Conservation (phyloP, 164 flowering plant genomes). For the Chloranthus sessilifolius region DNA sequence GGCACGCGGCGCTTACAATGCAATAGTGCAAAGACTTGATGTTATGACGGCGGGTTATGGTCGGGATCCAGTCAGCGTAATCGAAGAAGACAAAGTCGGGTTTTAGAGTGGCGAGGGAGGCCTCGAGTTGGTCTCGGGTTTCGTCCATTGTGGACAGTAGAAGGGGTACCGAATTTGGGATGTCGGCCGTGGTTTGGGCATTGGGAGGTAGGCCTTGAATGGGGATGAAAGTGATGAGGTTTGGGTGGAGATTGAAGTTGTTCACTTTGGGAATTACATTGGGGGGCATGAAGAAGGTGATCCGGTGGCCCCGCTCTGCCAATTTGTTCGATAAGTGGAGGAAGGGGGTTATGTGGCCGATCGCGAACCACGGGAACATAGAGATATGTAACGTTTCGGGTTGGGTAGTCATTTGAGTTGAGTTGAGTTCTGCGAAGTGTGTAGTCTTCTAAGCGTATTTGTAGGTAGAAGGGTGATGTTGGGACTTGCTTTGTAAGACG, state of each 20-base stretch:
- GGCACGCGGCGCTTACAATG: constrained; percentile 19
- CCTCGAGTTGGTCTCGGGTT: constrained; percentile 23
- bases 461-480: no score
- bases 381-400: constrained; percentile 10
- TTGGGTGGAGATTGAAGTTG: constrained; percentile 1
- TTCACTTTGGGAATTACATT: constrained; percentile 3
- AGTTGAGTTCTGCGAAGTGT: no score
- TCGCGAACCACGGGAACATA: constrained; percentile 12
- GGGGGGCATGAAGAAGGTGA: constrained; percentile 13
- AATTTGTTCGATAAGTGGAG: constrained; percentile 14
- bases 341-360: constrained; percentile 15
- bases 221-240: constrained; percentile 1
- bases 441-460: no score
- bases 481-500: no score
- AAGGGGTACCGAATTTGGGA: no score
- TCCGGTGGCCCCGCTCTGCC: background rate
- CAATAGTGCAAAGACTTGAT: constrained; percentile 22
- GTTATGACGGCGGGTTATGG: constrained; percentile 15
- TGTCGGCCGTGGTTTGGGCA: constrained; percentile 15
- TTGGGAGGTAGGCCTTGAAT: constrained; percentile 17
- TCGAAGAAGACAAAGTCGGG: constrained; percentile 29
- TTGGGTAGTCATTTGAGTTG: no score
- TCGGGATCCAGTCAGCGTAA: constrained; percentile 29
- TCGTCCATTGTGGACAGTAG: constrained; percentile 15
- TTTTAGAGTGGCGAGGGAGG: constrained; percentile 20